Conservation (phyloP, 2,329 filamentous ascomycete species). For the Plenodomus biglobosus region DNA sequence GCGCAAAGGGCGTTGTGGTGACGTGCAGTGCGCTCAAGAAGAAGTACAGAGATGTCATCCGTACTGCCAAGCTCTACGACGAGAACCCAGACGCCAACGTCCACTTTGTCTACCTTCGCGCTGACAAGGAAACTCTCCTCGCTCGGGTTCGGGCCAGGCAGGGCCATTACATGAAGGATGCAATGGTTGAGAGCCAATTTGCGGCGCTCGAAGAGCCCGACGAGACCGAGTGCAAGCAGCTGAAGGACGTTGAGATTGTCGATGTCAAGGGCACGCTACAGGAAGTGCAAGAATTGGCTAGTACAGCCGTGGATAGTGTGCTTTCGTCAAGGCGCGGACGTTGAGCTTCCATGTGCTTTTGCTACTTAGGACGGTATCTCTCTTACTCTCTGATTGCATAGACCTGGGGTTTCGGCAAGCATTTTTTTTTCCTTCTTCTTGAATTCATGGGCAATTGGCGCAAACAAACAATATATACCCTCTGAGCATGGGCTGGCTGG, state of each 20-base stretch:
- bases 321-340: constrained; percentile 1
- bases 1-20: constrained; percentile 71
- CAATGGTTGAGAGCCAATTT: constrained; percentile 94
- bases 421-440: background rate
- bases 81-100: constrained; percentile 54
- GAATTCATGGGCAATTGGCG: background rate
- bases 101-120: constrained; percentile 90
- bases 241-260: constrained; percentile 50
- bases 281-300: constrained; percentile 47
- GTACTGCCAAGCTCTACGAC: constrained; percentile 52
- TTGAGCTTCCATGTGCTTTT: background rate
- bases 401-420: background rate
- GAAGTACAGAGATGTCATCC: constrained; percentile 81
- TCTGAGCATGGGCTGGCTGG: background rate
- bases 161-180: constrained; percentile 92
- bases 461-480: background rate
- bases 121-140: constrained; percentile 72
- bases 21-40: constrained; percentile 96
- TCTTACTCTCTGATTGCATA: background rate
- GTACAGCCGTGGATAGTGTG: constrained; percentile 43
- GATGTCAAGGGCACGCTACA: constrained; percentile 48
- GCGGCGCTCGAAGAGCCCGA: constrained; percentile 81
- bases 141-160: constrained; percentile 72
- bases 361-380: background rate
- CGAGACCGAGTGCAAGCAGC: constrained; percentile 59